These are phyloP conservation scores for Suhomyces pyralidae DNA, from an alignment of 805 yeast genomes.

Conservation along the genomic window DNA sequence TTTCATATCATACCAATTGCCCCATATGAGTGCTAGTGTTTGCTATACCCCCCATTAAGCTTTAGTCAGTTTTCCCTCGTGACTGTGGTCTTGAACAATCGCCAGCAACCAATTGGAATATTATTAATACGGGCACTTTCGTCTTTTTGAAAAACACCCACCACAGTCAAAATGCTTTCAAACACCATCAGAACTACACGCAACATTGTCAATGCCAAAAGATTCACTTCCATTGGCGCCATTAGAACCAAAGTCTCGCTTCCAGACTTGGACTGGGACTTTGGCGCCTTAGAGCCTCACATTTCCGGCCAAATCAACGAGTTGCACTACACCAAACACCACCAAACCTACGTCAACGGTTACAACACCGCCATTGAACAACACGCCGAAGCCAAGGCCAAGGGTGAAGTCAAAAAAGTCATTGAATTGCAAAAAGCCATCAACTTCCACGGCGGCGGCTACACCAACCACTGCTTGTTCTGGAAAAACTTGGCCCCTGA, in stretches of 20 bases:
- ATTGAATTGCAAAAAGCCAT: slow-evolving; percentile 68
- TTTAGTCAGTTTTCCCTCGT: background rate
- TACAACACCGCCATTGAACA: slow-evolving; percentile 77
- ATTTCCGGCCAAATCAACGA: slow-evolving; percentile 86
- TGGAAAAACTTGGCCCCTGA: slow-evolving; percentile 86
- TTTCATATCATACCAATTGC: background rate
- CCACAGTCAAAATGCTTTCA: background rate
- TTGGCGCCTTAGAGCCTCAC: slow-evolving; percentile 80
- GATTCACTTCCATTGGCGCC: slow-evolving; percentile 8
- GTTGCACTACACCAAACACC: slow-evolving; percentile 85
- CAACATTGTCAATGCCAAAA: background rate
- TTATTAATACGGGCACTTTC: background rate
- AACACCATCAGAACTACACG: slow-evolving; percentile 1
- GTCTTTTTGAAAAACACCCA: background rate
- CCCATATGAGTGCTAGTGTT: too few relatives aligned
- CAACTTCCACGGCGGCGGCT: slow-evolving; percentile 94
- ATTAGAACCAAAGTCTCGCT: slow-evolving; percentile 65
- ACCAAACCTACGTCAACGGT: slow-evolving; percentile 86
- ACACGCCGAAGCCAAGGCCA: slow-evolving; percentile 58
- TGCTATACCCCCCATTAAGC: too few relatives aligned
- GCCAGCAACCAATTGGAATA: slow-evolving; percentile 6
- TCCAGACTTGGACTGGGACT: slow-evolving; percentile 83
- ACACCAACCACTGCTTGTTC: slow-evolving; percentile 78
- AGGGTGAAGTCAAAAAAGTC: slow-evolving; percentile 57
- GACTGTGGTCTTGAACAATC: slow-evolving; percentile 1